Evolutionary conservation across 441 rosid genomes (phyloP), one percentile per base, ranked within the genome.

Genomic region (Syzygium syzygioides): DNA sequence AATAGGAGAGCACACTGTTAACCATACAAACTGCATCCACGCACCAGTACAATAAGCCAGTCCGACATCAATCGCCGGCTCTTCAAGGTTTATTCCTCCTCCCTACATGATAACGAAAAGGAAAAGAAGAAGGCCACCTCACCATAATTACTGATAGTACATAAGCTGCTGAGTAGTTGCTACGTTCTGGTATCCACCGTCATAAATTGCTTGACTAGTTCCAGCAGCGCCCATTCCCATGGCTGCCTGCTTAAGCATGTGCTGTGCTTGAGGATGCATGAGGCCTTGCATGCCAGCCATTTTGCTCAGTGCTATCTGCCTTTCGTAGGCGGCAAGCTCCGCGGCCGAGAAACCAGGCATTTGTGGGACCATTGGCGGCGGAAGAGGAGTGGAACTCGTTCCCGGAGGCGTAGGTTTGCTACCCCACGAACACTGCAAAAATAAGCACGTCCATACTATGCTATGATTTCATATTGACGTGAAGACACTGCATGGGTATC

Each of bases 281-380:
- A 91, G 90, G 45, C 93, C 93, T 89, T 92, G 91, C 80, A 92
- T 91, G 83, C 91, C 92, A 50, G 92, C 90, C n/a, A 90, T 91
- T 66, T 91, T 92, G 93, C 90, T 91, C 56, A 89, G 41, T 25
- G 90, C 90, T 30, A 89, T 80, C 68, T 89, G 90, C 55, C 88
- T 88, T 32, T 89, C 88, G 18, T 89, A 89, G 55, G 87, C 87
- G 37, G 76, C 64, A 23, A 89, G 71, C 85, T 89, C 88, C 9
- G 88, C 89, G 6, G 87, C 64, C 1, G 90, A 86, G 76, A 86
- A 89, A 15, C 91, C 89, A 89, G 91, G 86, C 91, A 86, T 57
- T 86, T 89, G 86, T 89, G 88, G 57, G 83, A 88, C 89, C 89
- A 88, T 86, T 7, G 90, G 90, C 10, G 90, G 90, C 1, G 90